Evolutionary conservation across 768 basidiomycete species (phyloP).

Genomic region (Glaciozyma martinii): DNA sequence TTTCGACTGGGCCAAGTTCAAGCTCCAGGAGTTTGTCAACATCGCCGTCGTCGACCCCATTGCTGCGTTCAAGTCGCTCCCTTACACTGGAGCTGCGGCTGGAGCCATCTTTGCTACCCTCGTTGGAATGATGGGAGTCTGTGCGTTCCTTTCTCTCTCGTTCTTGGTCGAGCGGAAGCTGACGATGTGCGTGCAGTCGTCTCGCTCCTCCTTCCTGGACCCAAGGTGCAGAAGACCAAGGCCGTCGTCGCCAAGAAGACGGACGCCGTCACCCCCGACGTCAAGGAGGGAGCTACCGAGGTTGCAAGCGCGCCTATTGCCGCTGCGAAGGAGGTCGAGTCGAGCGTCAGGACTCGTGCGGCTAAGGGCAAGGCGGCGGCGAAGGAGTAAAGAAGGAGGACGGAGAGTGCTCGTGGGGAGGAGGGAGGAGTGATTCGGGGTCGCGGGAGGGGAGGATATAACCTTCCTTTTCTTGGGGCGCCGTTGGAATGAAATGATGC

Average conservation of each 20-base stretch:
- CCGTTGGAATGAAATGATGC: background rate
- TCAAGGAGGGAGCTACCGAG: background rate
- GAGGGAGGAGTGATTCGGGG: background rate
- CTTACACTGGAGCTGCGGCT: constrained; percentile 74
- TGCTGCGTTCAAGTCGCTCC: constrained; percentile 73
- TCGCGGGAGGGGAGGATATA: background rate
- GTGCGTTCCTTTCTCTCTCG: constrained; percentile 8
- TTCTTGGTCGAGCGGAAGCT: constrained; percentile 51
- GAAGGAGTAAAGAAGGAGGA: background rate
- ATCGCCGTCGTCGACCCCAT: constrained; percentile 65
- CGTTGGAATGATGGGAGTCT: constrained; percentile 65
- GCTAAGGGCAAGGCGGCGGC: background rate
- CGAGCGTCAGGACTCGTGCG: constrained; percentile 4
- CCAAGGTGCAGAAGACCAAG: constrained; percentile 29
- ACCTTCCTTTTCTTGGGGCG: background rate
- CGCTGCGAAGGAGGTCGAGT: constrained; percentile 3
- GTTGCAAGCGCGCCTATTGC: background rate
- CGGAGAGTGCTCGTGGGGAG: too few species aligned
- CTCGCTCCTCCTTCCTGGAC: constrained; percentile 16
- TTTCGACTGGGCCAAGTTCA: constrained; percentile 65
- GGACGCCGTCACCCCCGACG: constrained; percentile 11
- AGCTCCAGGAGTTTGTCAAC: constrained; percentile 71
- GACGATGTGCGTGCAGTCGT: constrained; percentile 49
- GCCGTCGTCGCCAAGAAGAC: constrained; percentile 32
- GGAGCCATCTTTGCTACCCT: constrained; percentile 61